Conservation (phyloP, 1,284 basidiomycete species). For the Tilletiaria anomala region DNA sequence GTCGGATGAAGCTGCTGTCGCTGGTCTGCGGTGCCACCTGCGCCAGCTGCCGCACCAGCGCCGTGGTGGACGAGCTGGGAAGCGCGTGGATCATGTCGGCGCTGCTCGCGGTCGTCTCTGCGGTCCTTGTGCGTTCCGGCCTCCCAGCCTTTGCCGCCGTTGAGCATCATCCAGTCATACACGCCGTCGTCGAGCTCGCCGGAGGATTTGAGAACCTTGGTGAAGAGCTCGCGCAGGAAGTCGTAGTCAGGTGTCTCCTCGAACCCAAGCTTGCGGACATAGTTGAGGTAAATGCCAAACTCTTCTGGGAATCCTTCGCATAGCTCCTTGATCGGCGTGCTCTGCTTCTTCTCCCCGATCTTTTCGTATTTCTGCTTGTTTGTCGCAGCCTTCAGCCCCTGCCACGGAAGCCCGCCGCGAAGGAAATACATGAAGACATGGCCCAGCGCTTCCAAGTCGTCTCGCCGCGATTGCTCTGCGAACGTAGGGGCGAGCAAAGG, state of each 20-base stretch:
- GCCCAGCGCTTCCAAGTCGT: constrained; percentile 84
- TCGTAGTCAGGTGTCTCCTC: constrained; percentile 94
- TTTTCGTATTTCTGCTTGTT: constrained; percentile 99
- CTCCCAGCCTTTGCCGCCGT: constrained; percentile 93
- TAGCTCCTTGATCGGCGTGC: constrained; percentile 82
- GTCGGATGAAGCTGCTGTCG: too few species aligned
- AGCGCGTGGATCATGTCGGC: too few species aligned
- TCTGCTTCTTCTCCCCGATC: constrained; percentile 97
- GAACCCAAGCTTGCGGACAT: constrained; percentile 72
- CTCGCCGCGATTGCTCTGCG: constrained; percentile 87
- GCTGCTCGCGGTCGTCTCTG: too few species aligned
- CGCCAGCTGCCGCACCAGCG: too few species aligned
- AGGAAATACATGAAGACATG: constrained; percentile 98
- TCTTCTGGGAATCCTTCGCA: constrained; percentile 88
- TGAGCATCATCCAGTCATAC: constrained; percentile 80
- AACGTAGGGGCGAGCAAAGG: background rate
- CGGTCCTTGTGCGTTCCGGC: too few species aligned
- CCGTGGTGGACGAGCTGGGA: too few species aligned
- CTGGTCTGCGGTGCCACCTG: too few species aligned
- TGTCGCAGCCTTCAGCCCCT: constrained; percentile 87
- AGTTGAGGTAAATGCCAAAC: constrained; percentile 74
- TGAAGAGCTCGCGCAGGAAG: constrained; percentile 78
- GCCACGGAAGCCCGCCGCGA: constrained; percentile 79
- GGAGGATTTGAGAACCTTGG: constrained; percentile 75
- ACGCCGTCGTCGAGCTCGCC: constrained; percentile 73